Evolutionary conservation across 73 alveolate genomes (phyloP).

Genomic region (Durusdinium trenchii): DNA sequence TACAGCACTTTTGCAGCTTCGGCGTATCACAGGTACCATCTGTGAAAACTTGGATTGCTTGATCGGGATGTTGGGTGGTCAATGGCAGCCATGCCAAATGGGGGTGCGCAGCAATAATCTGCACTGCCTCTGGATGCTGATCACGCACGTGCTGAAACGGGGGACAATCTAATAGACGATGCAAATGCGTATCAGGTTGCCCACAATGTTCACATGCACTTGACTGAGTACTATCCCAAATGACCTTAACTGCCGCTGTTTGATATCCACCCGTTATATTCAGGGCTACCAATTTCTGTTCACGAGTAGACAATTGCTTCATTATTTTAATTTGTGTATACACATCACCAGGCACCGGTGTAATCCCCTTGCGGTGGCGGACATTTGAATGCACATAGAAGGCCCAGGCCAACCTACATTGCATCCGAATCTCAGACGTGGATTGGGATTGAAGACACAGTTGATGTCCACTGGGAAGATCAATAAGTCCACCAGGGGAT

Average conservation of each 20-base stretch:
- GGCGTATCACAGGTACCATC: background rate
- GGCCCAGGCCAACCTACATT: no score
- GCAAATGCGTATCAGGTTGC: background rate
- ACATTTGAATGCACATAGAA: no score
- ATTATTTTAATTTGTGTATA: background rate
- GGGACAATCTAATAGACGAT: background rate
- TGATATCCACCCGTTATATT: background rate
- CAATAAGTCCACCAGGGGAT: no score
- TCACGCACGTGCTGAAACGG: background rate
- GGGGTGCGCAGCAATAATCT: background rate
- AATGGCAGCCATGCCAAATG: background rate
- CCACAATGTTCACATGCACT: background rate
- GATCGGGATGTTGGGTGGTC: background rate
- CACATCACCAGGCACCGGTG: no score
- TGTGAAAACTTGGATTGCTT: background rate
- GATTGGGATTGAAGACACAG: no score
- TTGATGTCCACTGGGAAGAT: no score
- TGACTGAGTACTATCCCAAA: background rate
- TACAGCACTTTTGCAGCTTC: background rate
- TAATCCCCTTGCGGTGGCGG: no score
- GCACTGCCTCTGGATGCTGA: background rate
- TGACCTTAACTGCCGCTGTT: background rate
- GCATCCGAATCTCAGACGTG: no score
- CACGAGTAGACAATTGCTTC: background rate
- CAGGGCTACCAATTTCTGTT: background rate